A percentile compares a stretch with the other conserved stretches of the same genome.
phyloP scores from a whole-genome alignment of 192 early-diverging fungal genomes.

The Phlyctochytrium bullatum region DNA sequence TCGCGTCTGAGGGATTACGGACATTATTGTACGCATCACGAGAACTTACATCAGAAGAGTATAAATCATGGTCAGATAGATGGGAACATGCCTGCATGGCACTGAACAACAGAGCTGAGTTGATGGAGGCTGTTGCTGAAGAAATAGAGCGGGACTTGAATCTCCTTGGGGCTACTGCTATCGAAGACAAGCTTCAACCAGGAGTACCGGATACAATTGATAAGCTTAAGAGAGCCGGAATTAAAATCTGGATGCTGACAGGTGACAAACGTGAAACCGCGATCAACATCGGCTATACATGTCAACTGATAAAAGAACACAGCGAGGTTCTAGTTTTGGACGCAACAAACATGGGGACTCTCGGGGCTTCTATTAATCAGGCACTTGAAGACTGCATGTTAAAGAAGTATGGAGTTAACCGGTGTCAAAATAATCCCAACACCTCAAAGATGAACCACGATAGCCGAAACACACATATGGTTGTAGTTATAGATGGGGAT shows the following conservation, averaged over 20 bases:
- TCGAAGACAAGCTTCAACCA: conserved; percentile 80
- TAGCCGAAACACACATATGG: conserved; percentile 3
- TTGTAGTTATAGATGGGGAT: conserved; percentile 31
- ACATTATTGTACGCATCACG: conserved; percentile 84
- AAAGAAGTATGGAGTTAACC: background rate
- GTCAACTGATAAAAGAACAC: conserved; percentile 61
- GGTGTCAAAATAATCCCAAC: background rate
- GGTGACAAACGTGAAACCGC: conserved; percentile 88
- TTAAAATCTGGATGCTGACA: conserved; percentile 85
- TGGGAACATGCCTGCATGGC: conserved; percentile 71
- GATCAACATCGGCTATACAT: conserved; percentile 84
- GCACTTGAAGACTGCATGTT: background rate
- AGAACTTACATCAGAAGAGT: conserved; percentile 72
- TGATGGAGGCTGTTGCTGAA: conserved; percentile 72
- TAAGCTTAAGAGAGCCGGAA: conserved; percentile 70
- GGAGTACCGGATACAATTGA: conserved; percentile 85
- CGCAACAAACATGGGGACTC: background rate
- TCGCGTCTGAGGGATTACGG: conserved; percentile 57
- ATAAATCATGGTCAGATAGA: conserved; percentile 58
- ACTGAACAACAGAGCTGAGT: conserved; percentile 72
- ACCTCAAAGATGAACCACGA: background rate
- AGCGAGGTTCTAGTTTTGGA: conserved; percentile 34
- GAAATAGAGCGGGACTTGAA: conserved; percentile 67
- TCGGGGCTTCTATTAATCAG: background rate
- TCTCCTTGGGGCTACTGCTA: conserved; percentile 79